Base-by-base conservation (phyloP, 2,329 filamentous ascomycete species). In the Cadophora malorum region DNA sequence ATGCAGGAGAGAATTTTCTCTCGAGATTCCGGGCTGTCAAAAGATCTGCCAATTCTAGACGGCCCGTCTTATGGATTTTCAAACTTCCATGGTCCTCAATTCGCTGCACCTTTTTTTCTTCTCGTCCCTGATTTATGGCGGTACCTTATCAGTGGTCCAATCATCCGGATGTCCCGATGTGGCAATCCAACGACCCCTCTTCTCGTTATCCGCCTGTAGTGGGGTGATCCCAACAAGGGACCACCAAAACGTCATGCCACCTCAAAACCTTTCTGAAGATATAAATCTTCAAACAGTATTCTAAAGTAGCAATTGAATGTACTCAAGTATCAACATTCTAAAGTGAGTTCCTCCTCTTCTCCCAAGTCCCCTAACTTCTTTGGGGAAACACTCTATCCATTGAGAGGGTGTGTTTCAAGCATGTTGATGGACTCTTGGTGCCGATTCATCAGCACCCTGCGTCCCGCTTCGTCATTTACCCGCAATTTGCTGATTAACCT, bases 401-500 rank as follows among this genome's bases (percentile, higher is more conserved):
- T 12, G 55, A 59, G 55, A 38, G n/a, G 9, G 12, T 31, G 33
- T 14, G 19, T 25, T 41, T 59, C 55, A 25, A 7, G 16, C 55
- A 23, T 21, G 21, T 41, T 59, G 21, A 12, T 59, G 31, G 21
- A 33, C 55, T 59, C 33, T 59, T 41, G 35, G n/a, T 21, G 28
- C 35, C 19, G 58, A 61, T 61, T 61, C 35, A 61, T 61, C 58
- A 45, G 38, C 58, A 47, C 41, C 25, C 8, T 61, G 58, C 58
- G 49, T 45, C 12, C 23, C 25, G 38, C 58, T 61, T n/a, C 41
- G 38, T 61, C 58, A 49, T 41, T 33, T 55, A 49, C 38, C 58
- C 55, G 55, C 55, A 41, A 23, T 41, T 59, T 59, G 41, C 58
- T 49, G 58, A 61, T 61, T 61, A 38, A 61, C 58, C 38, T 25